Percentiles rank a stretch among this genome's conserved stretches.
These are phyloP conservation scores for Entomortierella beljakovae DNA, from an alignment of 192 early-diverging fungal species.

Conservation along the genomic window DNA sequence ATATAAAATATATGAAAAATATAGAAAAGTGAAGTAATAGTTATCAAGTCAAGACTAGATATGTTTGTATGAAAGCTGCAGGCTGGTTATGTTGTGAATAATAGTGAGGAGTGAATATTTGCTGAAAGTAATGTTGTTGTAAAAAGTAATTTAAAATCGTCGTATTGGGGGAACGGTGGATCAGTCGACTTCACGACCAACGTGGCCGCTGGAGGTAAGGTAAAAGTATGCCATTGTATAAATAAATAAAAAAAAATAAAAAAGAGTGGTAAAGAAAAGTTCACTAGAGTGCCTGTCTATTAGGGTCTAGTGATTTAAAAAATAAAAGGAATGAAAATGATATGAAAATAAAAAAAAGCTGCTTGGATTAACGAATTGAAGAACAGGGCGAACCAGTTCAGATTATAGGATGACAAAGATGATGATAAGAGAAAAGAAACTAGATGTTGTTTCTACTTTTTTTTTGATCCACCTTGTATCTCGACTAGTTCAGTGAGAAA, in stretches of 20 bases:
- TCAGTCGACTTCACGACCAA: slow-evolving; percentile 54
- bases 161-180: slow-evolving; percentile 20
- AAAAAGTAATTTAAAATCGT: slow-evolving; percentile 13
- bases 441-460: background rate
- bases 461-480: slow-evolving; percentile 10
- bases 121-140: background rate
- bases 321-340: background rate
- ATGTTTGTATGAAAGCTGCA: background rate
- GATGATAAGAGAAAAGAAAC: background rate
- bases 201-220: slow-evolving; percentile 53
- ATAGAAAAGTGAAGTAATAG: background rate
- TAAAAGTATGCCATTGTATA: slow-evolving; percentile 53
- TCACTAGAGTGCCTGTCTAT: slow-evolving; percentile 50
- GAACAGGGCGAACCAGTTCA: too few species aligned
- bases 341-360: background rate
- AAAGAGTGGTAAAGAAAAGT: slow-evolving; percentile 4
- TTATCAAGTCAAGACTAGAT: background rate
- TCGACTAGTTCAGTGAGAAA: slow-evolving; percentile 14
- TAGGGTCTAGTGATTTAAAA: slow-evolving; percentile 50
- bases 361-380: too few species aligned
- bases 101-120: background rate
- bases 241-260: slow-evolving; percentile 35
- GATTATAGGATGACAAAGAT: background rate
- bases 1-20: background rate
- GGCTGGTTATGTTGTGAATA: background rate